Conservation (phyloP, 2,329 filamentous ascomycete genomes). For the Aspergillus clavatus region DNA sequence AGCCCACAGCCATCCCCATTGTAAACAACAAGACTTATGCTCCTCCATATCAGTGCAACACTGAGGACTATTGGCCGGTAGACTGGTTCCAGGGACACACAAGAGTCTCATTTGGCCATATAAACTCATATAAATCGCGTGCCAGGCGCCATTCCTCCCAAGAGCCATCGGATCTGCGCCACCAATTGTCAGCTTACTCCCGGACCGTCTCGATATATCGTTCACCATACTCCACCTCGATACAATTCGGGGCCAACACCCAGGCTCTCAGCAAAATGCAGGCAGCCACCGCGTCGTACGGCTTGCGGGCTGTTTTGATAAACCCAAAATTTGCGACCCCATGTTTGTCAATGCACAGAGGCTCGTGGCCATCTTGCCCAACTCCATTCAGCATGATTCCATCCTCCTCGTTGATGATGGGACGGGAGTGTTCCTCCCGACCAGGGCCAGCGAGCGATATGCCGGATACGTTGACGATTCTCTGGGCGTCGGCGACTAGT, state of each 20-base stretch:
- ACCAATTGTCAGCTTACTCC: neutral
- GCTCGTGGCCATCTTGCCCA: constrained; percentile 3
- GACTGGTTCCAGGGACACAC: neutral
- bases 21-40: too few relatives aligned
- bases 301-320: constrained; percentile 13
- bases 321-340: neutral
- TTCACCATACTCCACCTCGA: neutral
- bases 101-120: neutral
- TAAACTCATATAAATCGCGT: neutral
- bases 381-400: constrained; percentile 14
- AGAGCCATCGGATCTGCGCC: neutral
- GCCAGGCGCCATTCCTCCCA: neutral
- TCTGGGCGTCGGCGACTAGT: constrained; percentile 10
- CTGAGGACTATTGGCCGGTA: neutral
- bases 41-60: neutral
- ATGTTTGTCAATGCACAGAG: constrained; percentile 4
- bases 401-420: constrained; percentile 1
- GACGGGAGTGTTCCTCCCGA: neutral
- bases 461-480: constrained; percentile 7
- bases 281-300: constrained; percentile 17
- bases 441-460: constrained; percentile 3
- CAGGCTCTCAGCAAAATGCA: constrained; percentile 16
- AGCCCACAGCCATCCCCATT: too few relatives aligned
- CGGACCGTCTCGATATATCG: neutral
- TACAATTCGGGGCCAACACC: constrained; percentile 12